Evolutionary conservation across 1,139 yeast species (phyloP).

Genomic region (Tardiomyces digboiensis): DNA sequence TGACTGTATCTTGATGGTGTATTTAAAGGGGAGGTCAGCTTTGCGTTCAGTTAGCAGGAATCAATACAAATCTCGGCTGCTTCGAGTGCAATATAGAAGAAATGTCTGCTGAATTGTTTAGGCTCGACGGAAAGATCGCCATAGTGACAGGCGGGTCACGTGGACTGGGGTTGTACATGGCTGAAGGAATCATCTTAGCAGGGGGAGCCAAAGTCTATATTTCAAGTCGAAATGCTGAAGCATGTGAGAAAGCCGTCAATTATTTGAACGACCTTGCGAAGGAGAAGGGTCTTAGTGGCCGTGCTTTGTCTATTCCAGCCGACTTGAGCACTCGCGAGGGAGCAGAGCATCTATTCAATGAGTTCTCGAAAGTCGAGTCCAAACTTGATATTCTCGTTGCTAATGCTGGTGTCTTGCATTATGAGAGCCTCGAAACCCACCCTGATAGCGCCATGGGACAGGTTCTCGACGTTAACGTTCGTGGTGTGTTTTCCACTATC

Average conservation of each 20-base stretch:
- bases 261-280: constrained; percentile 39
- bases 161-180: constrained; percentile 64
- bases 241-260: constrained; percentile 51
- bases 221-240: constrained; percentile 56
- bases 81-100: too few relatives aligned
- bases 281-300: constrained; percentile 33
- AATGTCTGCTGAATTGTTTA: too few relatives aligned
- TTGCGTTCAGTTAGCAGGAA: too few relatives aligned
- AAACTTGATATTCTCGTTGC: constrained; percentile 59
- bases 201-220: constrained; percentile 59
- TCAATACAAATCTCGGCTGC: too few relatives aligned
- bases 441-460: constrained; percentile 55
- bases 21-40: too few relatives aligned
- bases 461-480: constrained; percentile 54
- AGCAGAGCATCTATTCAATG: constrained; percentile 36
- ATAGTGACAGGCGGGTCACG: constrained; percentile 75
- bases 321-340: constrained; percentile 49
- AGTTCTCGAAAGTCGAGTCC: constrained; percentile 33
- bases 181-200: constrained; percentile 52
- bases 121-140: constrained; percentile 55
- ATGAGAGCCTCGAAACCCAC: constrained; percentile 53
- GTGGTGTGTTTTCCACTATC: constrained; percentile 63
- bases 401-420: constrained; percentile 85
- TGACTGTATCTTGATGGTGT: too few relatives aligned
- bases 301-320: constrained; percentile 48